These are phyloP conservation scores for Termitomyces titanicus DNA, from an alignment of 768 basidiomycete genomes.

Conservation along the genomic window DNA sequence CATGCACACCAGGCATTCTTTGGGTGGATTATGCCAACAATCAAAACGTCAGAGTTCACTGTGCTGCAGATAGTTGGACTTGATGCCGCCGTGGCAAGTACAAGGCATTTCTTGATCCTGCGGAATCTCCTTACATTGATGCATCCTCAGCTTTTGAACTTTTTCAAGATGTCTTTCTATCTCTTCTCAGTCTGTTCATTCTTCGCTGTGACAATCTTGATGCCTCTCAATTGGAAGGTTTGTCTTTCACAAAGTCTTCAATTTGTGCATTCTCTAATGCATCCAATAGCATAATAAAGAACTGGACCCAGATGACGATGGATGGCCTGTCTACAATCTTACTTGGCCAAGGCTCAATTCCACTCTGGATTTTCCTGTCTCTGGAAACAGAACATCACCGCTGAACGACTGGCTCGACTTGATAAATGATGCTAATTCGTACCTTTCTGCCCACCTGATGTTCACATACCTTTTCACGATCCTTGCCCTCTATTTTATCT, in stretches of 20 bases:
- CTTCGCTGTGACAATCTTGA: constrained; percentile 79
- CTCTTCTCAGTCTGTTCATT: constrained; percentile 85
- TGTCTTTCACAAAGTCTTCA: constrained; percentile 21
- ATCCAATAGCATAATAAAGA: constrained; percentile 66
- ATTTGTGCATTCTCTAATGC: constrained; percentile 1
- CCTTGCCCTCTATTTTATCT: constrained; percentile 81
- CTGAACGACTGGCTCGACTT: constrained; percentile 77
- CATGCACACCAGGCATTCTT: constrained; percentile 86
- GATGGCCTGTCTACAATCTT: constrained; percentile 38
- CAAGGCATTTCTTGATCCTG: background rate
- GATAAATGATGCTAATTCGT: constrained; percentile 86
- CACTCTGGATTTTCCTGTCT: constrained; percentile 16
- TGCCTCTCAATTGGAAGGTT: constrained; percentile 94
- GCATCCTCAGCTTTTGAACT: constrained; percentile 71
- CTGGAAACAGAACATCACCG: constrained; percentile 32
- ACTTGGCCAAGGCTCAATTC: constrained; percentile 42
- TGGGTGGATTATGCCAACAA: constrained; percentile 94
- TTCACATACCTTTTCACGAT: constrained; percentile 95
- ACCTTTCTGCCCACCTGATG: constrained; percentile 82
- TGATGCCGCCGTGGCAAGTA: constrained; percentile 89
- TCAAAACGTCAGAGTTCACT: constrained; percentile 86
- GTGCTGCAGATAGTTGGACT: constrained; percentile 95
- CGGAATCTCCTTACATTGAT: background rate
- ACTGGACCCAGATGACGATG: constrained; percentile 48
- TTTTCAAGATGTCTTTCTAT: constrained; percentile 93